Evolutionary conservation across 495 filamentous ascomycete genomes (phyloP), one percentile per base, ranked within the genome.

Genomic region (Opeltia flavorubescens): DNA sequence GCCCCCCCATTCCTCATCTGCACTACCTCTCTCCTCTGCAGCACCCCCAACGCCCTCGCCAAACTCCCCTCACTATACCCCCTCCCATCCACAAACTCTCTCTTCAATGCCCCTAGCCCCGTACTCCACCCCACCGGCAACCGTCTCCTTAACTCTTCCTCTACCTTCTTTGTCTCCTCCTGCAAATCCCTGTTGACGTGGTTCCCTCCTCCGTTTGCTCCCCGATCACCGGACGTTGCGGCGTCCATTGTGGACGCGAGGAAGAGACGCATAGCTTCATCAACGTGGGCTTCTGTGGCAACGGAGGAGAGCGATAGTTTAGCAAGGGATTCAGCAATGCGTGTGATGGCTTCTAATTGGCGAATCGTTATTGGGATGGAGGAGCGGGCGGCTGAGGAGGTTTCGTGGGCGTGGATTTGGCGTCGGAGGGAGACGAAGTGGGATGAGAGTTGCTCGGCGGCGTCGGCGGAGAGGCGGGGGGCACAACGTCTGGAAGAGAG

Each of bases 181-280:
- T 85, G 87, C 42, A 95, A 71, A 65, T 96, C 91, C 54, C 81
- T 81, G 63, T 74, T 85, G 39, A 83, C 84, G 49, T 83, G 76
- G 43, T 77, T 80, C 18, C 3, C 25, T 1, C 5, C 8, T 17
- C 17, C 12, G 38, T 25, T 17, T n/a, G n/a, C n/a, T n/a, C n/a
- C n/a, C n/a, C n/a, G n/a, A 46, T 81, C 78, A 24, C 89, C 91
- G 56, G 94, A 86, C 35, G 84, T 86, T 33, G 95, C 86, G 2
- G 91, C 91, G 62, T 99, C 89, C 91, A 99, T 99, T 42, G 91
- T 99, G 1, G 78, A 85, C 35, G 89, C 93, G 4, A 99, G 68
- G 80, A 99, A 99, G 25, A 99, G 76, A 0, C 93, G 82, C 57
- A 99, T 99, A 1, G 93, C 91, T 67, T 99, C 91, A 60, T 99